phyloP scores from a whole-genome alignment of 2,329 filamentous ascomycete genomes.

The Didymella arachidicola region DNA sequence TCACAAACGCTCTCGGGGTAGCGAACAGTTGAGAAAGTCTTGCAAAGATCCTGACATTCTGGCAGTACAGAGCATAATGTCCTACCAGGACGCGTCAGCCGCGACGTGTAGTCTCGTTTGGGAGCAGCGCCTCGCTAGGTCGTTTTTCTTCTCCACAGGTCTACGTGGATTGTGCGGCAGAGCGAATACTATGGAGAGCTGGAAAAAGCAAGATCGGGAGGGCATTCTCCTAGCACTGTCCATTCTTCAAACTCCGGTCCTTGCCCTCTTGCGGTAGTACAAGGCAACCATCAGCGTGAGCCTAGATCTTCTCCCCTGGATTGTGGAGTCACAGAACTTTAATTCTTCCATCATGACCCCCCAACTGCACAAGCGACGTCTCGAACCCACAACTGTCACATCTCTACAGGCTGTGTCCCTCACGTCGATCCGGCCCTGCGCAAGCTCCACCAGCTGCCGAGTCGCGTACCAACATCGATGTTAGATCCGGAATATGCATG shows the following conservation, averaged over 20 bases:
- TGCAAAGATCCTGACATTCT: too few species aligned
- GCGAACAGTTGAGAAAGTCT: neutral
- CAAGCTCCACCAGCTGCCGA: constrained; percentile 4
- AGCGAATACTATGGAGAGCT: neutral
- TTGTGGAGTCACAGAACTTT: neutral
- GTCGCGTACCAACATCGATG: constrained; percentile 4
- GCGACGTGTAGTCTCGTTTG: too few species aligned
- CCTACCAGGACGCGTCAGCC: too few species aligned
- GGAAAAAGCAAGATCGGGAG: neutral
- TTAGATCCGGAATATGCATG: constrained; percentile 1
- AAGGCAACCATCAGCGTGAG: neutral
- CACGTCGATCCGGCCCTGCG: constrained; percentile 10
- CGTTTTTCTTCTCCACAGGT: too few species aligned
- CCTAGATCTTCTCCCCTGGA: neutral
- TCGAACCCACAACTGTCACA: constrained; percentile 1
- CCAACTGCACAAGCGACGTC: neutral
- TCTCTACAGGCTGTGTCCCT: constrained; percentile 1
- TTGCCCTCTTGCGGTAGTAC: neutral
- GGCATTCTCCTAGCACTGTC: too few species aligned
- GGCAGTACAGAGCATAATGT: too few species aligned
- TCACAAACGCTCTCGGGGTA: neutral
- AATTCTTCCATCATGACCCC: constrained; percentile 1
- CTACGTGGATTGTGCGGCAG: neutral
- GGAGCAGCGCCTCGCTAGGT: too few species aligned
- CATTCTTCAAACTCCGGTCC: neutral